Evolutionary conservation across 2,329 filamentous ascomycete genomes (phyloP).

Genomic region (Mycosphaerella arachidis): DNA sequence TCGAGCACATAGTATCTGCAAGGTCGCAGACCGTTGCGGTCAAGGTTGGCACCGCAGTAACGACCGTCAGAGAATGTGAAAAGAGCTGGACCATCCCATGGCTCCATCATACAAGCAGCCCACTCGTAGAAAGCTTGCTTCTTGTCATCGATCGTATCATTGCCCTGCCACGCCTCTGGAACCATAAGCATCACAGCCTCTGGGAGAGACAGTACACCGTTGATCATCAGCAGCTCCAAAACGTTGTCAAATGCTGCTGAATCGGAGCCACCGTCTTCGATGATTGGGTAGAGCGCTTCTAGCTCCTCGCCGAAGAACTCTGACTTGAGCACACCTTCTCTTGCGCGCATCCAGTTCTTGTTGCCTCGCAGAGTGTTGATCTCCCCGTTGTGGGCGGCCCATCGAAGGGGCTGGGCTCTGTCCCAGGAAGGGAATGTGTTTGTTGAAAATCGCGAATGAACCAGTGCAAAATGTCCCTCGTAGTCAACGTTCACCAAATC

Average conservation of each 20-base stretch:
- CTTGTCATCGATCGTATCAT: conserved; percentile 82
- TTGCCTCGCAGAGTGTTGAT: conserved; percentile 97
- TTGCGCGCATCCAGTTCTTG: conserved; percentile 99
- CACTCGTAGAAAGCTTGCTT: conserved; percentile 98
- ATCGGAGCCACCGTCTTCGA: conserved; percentile 94
- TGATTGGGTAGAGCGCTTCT: conserved; percentile 84
- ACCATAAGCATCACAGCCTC: conserved; percentile 99
- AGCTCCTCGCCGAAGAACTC: conserved; percentile 89
- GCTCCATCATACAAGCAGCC: conserved; percentile 98
- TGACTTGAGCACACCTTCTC: conserved; percentile 91
- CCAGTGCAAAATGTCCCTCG: conserved; percentile 92
- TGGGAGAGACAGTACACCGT: conserved; percentile 88
- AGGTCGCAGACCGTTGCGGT: conserved; percentile 89
- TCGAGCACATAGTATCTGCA: conserved; percentile 97
- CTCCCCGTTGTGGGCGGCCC: conserved; percentile 97
- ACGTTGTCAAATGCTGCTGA: conserved; percentile 98
- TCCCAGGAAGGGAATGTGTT: conserved; percentile 99
- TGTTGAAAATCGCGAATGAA: conserved; percentile 95
- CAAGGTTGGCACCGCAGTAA: conserved; percentile 94
- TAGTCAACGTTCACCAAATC: conserved; percentile 96
- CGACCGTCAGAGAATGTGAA: conserved; percentile 96
- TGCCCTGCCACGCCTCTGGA: conserved; percentile 95
- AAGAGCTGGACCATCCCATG: conserved; percentile 93
- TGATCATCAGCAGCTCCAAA: conserved; percentile 86
- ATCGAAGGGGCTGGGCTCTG: conserved; percentile 89